Evolutionary conservation across 1,139 yeast genomes (phyloP), one percentile per base, ranked within the genome.

Genomic region (Taiozyma sp.): DNA sequence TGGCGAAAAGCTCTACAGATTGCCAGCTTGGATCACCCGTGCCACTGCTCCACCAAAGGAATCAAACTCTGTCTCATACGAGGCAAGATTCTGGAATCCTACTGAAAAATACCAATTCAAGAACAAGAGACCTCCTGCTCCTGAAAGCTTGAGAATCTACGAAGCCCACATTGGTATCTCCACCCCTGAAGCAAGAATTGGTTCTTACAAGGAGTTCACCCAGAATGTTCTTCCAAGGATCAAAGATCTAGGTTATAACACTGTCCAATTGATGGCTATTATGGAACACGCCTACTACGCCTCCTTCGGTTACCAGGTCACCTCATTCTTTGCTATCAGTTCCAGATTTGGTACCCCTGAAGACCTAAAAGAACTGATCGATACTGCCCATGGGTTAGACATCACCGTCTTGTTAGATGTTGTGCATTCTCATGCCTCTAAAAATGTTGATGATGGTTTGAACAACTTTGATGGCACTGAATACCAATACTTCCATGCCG

Each of bases 241-340:
- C 60, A 82, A 82, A 61, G 79, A 84, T 57, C 75, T 92, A 56
- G 98, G 97, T 27, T 93, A 93, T 69, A 90, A 93, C 66, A 84
- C 96, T 8, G 87, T 93, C 61, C 99, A 93, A 70, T 76, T 93
- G 64, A 93, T 93, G 99, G 97, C 99, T 0, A 79, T 93, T 48
- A 93, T 93, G 99, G 99, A 93, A 69, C 99, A 93, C 67, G 98
- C 99, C 1, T 93, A 93, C 69, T 93, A 93, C 66, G 99, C 98
- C 1, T 89, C 96, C 0, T 93, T 93, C 68, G 99, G 99, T 8
- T 93, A 93, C 68, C 99, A 93, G 68, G 84, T 93, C 34, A 92
- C 98, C 42, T 88, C 87, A 54, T 93, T 92, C 65, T 93, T 89
- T 67, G 98, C 98, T 1, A 78, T 80, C 30, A 84, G 95, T 44